Percentiles rank a stretch among this genome's conserved stretches.
These are phyloP conservation scores for Kwoniella pini DNA, from an alignment of 768 basidiomycete genomes.

Conservation along the genomic window DNA sequence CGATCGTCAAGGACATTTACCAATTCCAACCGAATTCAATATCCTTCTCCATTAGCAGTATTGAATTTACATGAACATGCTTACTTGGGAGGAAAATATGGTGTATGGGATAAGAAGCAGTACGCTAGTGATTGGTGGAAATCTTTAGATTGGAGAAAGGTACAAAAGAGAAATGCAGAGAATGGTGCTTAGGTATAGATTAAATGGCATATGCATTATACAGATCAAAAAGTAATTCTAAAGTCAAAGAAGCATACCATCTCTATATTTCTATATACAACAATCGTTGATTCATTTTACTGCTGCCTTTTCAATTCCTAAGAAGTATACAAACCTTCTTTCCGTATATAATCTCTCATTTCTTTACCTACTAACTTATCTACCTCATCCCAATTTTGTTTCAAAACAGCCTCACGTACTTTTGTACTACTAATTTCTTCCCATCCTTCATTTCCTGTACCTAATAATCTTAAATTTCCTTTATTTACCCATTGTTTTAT, in stretches of 20 bases:
- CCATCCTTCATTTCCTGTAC: slow-evolving; percentile 59
- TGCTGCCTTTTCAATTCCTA: background rate
- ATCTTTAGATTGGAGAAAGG: slow-evolving; percentile 45
- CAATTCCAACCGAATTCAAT: slow-evolving; percentile 10
- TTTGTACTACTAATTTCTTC: slow-evolving; percentile 69
- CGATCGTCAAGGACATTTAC: slow-evolving; percentile 1
- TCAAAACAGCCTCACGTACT: slow-evolving; percentile 60
- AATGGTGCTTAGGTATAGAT: background rate
- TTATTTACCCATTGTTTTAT: slow-evolving; percentile 61
- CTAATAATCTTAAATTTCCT: slow-evolving; percentile 64
- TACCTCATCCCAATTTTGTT: slow-evolving; percentile 31
- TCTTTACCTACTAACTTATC: slow-evolving; percentile 58
- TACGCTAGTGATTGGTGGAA: slow-evolving; percentile 52
- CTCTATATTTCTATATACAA: too few relatives aligned
- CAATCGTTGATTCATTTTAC: background rate
- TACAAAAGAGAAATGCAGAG: slow-evolving; percentile 22
- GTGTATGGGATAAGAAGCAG: slow-evolving; percentile 43
- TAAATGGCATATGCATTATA: too few relatives aligned
- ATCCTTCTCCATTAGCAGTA: slow-evolving; percentile 45
- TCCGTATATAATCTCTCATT: slow-evolving; percentile 62
- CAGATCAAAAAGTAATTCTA: too few relatives aligned
- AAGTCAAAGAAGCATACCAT: background rate
- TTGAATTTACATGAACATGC: slow-evolving; percentile 51
- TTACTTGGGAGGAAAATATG: slow-evolving; percentile 46
- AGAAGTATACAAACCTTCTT: slow-evolving; percentile 55